Percentiles rank a stretch among this genome's conserved stretches.
These are phyloP conservation scores for Thymus mandschuricus DNA, from an alignment of 257 asterid genomes.

Conservation along the genomic window DNA sequence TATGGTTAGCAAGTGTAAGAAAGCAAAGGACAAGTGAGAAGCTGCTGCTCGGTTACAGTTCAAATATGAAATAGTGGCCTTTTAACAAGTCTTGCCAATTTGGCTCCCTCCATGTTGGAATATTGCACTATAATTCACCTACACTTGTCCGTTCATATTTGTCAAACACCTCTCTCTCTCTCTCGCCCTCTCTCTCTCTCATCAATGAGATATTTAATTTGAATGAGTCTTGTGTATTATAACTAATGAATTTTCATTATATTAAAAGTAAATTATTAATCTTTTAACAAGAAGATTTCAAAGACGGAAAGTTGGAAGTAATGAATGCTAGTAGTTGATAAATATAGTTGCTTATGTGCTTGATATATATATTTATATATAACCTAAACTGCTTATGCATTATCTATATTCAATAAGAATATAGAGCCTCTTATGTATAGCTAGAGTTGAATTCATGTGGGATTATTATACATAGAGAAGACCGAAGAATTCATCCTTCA, in stretches of 20 bases:
- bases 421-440: too few species aligned
- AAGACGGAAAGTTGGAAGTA: too few species aligned
- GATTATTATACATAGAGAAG: too few species aligned
- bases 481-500: too few species aligned
- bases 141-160: slow-evolving; percentile 16
- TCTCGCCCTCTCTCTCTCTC: background rate
- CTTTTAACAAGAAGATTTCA: too few species aligned
- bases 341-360: too few species aligned
- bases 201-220: background rate
- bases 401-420: too few species aligned
- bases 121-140: slow-evolving; percentile 1
- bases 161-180: slow-evolving; percentile 10
- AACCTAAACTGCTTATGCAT: too few species aligned
- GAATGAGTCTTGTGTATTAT: background rate
- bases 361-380: too few species aligned
- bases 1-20: background rate
- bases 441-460: too few species aligned
- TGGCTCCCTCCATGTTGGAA: slow-evolving; percentile 18
- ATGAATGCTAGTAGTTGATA: too few species aligned
- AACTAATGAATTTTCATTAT: background rate
- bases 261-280: too few species aligned
- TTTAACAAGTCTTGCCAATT: slow-evolving; percentile 9
- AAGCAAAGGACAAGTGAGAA: slow-evolving; percentile 21
- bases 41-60: slow-evolving; percentile 13
- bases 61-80: background rate